Conservation (phyloP, 768 basidiomycete genomes). For the Psilocybe cyanescens region DNA sequence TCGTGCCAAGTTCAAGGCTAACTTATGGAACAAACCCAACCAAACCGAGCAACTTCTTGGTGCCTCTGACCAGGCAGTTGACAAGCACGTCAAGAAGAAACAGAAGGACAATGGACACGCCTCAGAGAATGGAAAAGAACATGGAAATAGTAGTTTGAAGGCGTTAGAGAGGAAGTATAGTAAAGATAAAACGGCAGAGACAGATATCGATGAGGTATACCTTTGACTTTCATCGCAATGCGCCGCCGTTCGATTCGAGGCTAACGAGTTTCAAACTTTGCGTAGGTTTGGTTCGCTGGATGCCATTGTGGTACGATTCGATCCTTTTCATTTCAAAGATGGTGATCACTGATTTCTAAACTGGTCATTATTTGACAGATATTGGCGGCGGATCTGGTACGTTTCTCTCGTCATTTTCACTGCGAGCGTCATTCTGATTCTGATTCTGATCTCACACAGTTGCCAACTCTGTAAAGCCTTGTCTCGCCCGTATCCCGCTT, state of each 20-base stretch:
- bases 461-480: slow-evolving; percentile 39
- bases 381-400: slow-evolving; percentile 57
- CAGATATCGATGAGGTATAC: slow-evolving; percentile 53
- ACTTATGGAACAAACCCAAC: slow-evolving; percentile 42
- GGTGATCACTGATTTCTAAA: no score
- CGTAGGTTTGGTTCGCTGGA: slow-evolving; percentile 39
- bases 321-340: neutral
- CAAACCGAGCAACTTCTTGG: slow-evolving; percentile 27
- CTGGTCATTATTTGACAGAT: slow-evolving; percentile 32
- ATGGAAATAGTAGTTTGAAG: slow-evolving; percentile 14
- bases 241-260: no score
- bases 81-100: slow-evolving; percentile 8
- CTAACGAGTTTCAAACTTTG: neutral
- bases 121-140: neutral
- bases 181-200: slow-evolving; percentile 23
- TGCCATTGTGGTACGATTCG: slow-evolving; percentile 45
- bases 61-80: slow-evolving; percentile 19
- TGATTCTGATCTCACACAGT: slow-evolving; percentile 21
- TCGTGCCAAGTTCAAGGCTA: slow-evolving; percentile 52
- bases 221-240: no score
- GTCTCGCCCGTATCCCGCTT: slow-evolving; percentile 55
- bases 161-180: slow-evolving; percentile 31
- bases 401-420: neutral
- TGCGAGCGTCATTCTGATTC: neutral
- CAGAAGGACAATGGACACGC: slow-evolving; percentile 4